Evolutionary conservation across 164 flowering plant species (phyloP).

Genomic region (Stephania japonica): DNA sequence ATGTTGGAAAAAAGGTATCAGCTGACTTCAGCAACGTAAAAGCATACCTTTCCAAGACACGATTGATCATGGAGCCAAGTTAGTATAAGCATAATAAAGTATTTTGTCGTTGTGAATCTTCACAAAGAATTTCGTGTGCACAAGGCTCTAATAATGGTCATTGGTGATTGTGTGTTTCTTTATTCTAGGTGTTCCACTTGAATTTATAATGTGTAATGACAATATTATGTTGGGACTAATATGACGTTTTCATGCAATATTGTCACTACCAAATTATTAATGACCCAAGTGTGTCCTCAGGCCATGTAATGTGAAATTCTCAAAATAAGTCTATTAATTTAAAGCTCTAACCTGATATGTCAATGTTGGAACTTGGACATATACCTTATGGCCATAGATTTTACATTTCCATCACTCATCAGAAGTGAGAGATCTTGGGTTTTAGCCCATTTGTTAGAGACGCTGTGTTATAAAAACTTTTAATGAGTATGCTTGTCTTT

Average conservation of each 20-base stretch:
- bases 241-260: background rate
- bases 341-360: no score
- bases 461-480: no score
- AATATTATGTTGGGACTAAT: background rate
- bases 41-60: slow-evolving; percentile 18
- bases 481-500: no score
- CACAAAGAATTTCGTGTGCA: background rate
- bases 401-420: no score
- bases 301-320: background rate
- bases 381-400: no score
- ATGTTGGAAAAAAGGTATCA: slow-evolving; percentile 45
- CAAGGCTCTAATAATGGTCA: background rate
- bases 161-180: background rate
- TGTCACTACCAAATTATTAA: background rate
- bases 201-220: background rate
- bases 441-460: no score
- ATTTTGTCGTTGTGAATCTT: background rate
- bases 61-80: slow-evolving; percentile 24
- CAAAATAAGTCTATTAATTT: no score
- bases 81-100: slow-evolving; percentile 28
- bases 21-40: slow-evolving; percentile 56
- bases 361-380: no score
- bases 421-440: no score
- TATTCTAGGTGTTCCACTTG: background rate
- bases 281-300: background rate